These are phyloP conservation scores for Puccinia hordei DNA, from an alignment of 1,284 basidiomycete genomes.

Conservation along the genomic window DNA sequence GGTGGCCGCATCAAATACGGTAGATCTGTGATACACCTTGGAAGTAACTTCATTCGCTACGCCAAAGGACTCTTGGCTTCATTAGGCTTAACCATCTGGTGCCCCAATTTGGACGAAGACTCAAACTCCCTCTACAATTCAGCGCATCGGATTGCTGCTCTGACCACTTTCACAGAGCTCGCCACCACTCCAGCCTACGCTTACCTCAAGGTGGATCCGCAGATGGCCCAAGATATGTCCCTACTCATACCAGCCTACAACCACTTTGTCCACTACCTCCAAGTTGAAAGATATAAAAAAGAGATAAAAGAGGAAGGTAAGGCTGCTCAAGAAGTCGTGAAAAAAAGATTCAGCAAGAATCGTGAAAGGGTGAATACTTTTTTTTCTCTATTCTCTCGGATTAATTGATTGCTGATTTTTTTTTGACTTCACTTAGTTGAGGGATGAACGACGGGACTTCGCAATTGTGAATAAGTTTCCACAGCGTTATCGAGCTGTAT, in stretches of 20 bases:
- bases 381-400: neutral
- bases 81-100: conserved; percentile 24
- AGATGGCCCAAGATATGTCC: neutral
- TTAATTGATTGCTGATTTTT: neutral
- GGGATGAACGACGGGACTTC: no score
- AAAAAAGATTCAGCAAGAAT: conserved; percentile 14
- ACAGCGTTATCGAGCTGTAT: no score
- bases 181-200: neutral
- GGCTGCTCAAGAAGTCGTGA: neutral
- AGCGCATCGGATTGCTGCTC: conserved; percentile 19
- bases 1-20: neutral
- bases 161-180: conserved; percentile 19
- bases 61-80: neutral
- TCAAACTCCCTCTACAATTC: conserved; percentile 13
- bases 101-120: conserved; percentile 32
- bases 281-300: conserved; percentile 3
- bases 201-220: conserved; percentile 19
- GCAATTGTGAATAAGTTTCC: no score
- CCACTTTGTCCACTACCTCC: conserved; percentile 31
- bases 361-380: conserved; percentile 18
- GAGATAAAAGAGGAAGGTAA: conserved; percentile 22
- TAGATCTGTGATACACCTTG: no score
- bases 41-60: conserved; percentile 16
- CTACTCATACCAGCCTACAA: conserved; percentile 32
- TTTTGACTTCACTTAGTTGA: no score